Conservation (phyloP, 2,329 filamentous ascomycete genomes). For the Aspergillus neotritici region DNA sequence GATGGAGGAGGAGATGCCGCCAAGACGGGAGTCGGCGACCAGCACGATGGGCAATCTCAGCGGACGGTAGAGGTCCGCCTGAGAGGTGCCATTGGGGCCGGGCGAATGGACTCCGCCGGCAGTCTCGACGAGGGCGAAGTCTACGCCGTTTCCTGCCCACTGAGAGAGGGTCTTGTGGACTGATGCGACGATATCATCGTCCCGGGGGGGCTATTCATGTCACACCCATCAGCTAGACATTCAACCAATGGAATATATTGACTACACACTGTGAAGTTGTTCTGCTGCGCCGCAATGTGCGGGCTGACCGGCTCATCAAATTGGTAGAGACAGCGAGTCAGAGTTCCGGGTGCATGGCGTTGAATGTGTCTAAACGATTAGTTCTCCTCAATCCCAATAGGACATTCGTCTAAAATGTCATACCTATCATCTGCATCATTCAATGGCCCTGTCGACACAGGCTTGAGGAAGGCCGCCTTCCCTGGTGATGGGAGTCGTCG, state of each 20-base stretch:
- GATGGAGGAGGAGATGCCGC: constrained; percentile 75
- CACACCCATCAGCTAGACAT: too few species aligned
- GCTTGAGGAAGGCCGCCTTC: constrained; percentile 64
- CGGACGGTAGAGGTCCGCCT: constrained; percentile 71
- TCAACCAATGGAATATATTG: background rate
- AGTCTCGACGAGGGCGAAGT: constrained; percentile 70
- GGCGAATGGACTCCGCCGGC: constrained; percentile 79
- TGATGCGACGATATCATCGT: constrained; percentile 46
- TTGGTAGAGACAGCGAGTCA: constrained; percentile 61
- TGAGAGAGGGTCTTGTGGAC: constrained; percentile 42
- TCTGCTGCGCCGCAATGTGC: constrained; percentile 61
- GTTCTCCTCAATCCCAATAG: background rate
- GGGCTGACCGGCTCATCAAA: constrained; percentile 72
- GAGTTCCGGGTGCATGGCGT: constrained; percentile 51
- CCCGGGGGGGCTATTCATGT: constrained; percentile 42
- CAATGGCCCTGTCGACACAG: constrained; percentile 68
- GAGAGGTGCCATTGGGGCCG: constrained; percentile 66
- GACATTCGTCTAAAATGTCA: background rate
- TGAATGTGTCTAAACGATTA: constrained; percentile 50
- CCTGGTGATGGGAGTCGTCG: constrained; percentile 41
- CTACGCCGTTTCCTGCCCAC: constrained; percentile 34
- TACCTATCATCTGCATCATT: constrained; percentile 67
- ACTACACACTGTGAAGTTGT: constrained; percentile 33
- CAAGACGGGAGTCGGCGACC: constrained; percentile 67
- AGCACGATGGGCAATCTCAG: constrained; percentile 68